Conservation (phyloP, 1,284 basidiomycete genomes). For the Xerocomus cyaneibrunnescens region DNA sequence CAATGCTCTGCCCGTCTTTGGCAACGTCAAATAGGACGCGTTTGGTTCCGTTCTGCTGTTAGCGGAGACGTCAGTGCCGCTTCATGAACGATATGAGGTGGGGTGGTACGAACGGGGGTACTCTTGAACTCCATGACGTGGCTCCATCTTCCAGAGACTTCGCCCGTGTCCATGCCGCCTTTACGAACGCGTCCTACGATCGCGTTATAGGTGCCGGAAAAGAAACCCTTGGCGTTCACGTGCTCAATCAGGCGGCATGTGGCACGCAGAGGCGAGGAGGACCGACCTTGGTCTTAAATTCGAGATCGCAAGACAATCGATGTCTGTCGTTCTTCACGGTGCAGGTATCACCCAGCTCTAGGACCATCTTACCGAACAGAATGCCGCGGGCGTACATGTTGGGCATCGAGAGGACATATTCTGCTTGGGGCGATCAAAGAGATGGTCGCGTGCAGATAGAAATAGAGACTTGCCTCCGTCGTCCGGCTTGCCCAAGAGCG, state of each 20-base stretch:
- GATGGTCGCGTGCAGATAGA: slow-evolving; percentile 5
- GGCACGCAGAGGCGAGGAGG: not conserved
- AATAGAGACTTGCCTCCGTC: slow-evolving; percentile 71
- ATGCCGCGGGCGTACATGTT: slow-evolving; percentile 99
- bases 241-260: not conserved
- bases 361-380: slow-evolving; percentile 96
- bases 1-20: slow-evolving; percentile 69
- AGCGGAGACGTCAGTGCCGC: not conserved
- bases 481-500: slow-evolving; percentile 74
- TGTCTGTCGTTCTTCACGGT: slow-evolving; percentile 82
- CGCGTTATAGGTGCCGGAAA: slow-evolving; percentile 94
- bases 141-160: slow-evolving; percentile 91
- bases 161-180: slow-evolving; percentile 72
- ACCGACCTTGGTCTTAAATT: slow-evolving; percentile 94
- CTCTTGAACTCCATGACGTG: slow-evolving; percentile 87
- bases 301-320: slow-evolving; percentile 79
- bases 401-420: slow-evolving; percentile 90
- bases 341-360: slow-evolving; percentile 93
- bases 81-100: not conserved
- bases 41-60: slow-evolving; percentile 59
- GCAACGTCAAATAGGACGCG: slow-evolving; percentile 84
- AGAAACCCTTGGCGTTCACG: slow-evolving; percentile 74
- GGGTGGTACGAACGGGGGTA: slow-evolving; percentile 49
- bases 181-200: slow-evolving; percentile 80
- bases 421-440: slow-evolving; percentile 37